Conservation (phyloP, 164 flowering plant genomes). For the Stephania yunnanensis region DNA sequence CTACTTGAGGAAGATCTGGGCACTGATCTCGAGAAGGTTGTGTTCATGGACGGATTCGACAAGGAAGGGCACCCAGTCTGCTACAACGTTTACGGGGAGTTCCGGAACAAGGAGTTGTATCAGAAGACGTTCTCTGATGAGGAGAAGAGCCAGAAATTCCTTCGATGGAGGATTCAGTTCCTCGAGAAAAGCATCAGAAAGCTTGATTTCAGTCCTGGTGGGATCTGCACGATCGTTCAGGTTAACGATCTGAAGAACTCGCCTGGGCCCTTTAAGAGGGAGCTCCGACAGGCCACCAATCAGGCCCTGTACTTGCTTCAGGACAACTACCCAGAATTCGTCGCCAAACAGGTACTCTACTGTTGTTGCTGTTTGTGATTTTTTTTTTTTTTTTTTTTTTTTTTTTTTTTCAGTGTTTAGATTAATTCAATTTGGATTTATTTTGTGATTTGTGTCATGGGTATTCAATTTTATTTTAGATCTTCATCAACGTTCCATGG, state of each 20-base stretch:
- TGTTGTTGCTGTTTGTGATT: neutral
- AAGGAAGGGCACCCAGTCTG: constrained; percentile 85
- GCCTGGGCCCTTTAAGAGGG: constrained; percentile 59
- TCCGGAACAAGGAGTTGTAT: constrained; percentile 71
- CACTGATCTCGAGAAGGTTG: constrained; percentile 58
- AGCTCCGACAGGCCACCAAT: constrained; percentile 53
- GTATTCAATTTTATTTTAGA: constrained; percentile 25
- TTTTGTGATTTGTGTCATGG: neutral
- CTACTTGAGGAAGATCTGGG: constrained; percentile 64
- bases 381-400: no score
- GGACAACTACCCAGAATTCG: constrained; percentile 93
- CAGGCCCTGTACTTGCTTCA: constrained; percentile 70
- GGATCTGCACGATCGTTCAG: constrained; percentile 64
- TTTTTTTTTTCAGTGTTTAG: no score
- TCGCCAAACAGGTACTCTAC: constrained; percentile 74
- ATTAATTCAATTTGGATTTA: neutral
- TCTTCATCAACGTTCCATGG: constrained; percentile 96
- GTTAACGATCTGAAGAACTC: constrained; percentile 77
- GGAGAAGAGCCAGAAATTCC: constrained; percentile 63
- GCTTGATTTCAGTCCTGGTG: constrained; percentile 71
- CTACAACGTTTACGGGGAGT: constrained; percentile 83
- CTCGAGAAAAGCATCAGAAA: constrained; percentile 73
- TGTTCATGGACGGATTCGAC: constrained; percentile 65
- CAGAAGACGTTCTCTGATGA: constrained; percentile 58
- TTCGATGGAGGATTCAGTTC: constrained; percentile 76